A percentile compares a stretch with the other conserved stretches of the same genome.
Conservation (phyloP, 108 stramenopile genomes). For the Cyclostephanos tholiformis region DNA sequence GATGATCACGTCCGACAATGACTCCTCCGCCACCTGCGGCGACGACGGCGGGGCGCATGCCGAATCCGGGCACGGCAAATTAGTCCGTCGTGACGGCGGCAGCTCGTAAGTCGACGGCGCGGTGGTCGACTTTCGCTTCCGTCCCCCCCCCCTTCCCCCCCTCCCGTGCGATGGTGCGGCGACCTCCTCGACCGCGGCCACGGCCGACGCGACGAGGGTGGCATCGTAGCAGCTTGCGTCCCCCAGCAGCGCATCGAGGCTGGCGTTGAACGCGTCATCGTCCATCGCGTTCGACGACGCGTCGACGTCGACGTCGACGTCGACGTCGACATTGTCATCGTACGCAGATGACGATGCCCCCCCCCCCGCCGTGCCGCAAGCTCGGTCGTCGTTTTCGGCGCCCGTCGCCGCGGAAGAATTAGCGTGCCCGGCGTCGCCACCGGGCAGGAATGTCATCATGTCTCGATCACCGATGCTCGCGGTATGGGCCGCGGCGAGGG, state of each 20-base stretch:
- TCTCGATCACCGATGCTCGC: slow-evolving; percentile 51
- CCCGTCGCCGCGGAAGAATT: too few relatives aligned
- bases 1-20: too few relatives aligned
- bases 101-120: neutral
- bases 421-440: too few relatives aligned
- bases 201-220: neutral
- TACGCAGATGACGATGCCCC: neutral
- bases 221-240: neutral
- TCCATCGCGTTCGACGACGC: slow-evolving; percentile 18
- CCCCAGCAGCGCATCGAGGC: slow-evolving; percentile 20
- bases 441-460: slow-evolving; percentile 56
- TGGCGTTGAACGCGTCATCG: slow-evolving; percentile 34
- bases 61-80: neutral
- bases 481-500: slow-evolving; percentile 45
- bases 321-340: too few relatives aligned
- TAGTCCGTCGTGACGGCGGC: neutral
- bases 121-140: slow-evolving; percentile 3
- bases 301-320: neutral
- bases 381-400: slow-evolving; percentile 13
- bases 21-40: too few relatives aligned
- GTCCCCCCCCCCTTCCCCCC: neutral
- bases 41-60: neutral
- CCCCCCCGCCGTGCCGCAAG: neutral
- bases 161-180: neutral
- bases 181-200: neutral